Percentiles rank a stretch among this genome's conserved stretches.
Conservation (phyloP, 768 basidiomycete species). For the Lentinula guzmanii region DNA sequence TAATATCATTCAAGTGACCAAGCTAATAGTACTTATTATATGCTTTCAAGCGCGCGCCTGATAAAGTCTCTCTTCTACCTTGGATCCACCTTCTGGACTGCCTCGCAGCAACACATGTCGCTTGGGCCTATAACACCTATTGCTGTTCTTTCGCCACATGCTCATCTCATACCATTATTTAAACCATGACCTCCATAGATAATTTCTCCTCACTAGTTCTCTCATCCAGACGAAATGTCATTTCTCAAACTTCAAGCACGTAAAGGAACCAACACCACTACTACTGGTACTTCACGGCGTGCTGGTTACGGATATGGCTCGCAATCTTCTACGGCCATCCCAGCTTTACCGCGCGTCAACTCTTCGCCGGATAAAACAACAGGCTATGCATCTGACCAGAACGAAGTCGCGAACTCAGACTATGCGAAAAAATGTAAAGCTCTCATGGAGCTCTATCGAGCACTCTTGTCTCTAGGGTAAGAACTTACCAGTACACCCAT, state of each 20-base stretch:
- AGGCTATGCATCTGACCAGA: neutral
- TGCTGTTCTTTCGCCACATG: neutral
- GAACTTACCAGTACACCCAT: neutral
- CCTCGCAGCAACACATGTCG: neutral
- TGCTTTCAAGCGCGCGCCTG: neutral
- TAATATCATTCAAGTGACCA: too few species aligned
- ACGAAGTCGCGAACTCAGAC: neutral
- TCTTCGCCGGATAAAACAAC: neutral
- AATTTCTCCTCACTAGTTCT: neutral
- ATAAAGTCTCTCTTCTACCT: neutral
- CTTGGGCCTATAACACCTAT: too few species aligned
- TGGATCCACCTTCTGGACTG: neutral
- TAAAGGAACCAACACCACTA: neutral
- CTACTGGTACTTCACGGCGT: too few species aligned
- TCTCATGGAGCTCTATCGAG: conserved; percentile 25
- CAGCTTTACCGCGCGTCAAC: neutral
- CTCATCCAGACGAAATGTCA: neutral
- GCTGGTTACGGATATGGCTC: too few species aligned
- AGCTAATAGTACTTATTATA: too few species aligned
- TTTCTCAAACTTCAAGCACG: neutral
- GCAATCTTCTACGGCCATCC: too few species aligned
- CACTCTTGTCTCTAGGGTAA: conserved; percentile 27
- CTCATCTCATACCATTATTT: neutral
- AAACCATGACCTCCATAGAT: neutral
- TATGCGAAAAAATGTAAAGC: conserved; percentile 27